phyloP scores from a whole-genome alignment of 2,329 filamentous ascomycete genomes.

The Fusarium mundagurra region DNA sequence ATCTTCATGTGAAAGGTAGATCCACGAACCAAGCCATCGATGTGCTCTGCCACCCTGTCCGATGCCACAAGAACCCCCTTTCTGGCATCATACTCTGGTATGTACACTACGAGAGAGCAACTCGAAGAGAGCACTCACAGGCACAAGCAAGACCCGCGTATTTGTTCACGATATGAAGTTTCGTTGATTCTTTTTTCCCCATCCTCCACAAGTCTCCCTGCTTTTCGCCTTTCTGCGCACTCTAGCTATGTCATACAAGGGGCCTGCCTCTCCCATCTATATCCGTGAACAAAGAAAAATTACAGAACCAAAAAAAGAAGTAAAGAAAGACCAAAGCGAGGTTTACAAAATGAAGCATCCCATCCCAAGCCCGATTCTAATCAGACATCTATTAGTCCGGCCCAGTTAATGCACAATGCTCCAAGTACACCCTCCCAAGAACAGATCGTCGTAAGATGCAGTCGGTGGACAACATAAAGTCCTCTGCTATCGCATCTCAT shows the following conservation, averaged over 20 bases:
- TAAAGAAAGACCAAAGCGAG: conserved; percentile 31
- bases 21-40: background rate
- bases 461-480: conserved; percentile 12
- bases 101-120: background rate
- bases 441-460: conserved; percentile 37
- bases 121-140: background rate
- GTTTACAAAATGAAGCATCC: conserved; percentile 38
- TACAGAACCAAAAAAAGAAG: conserved; percentile 27
- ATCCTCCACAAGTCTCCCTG: conserved; percentile 9
- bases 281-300: conserved; percentile 38
- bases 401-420: conserved; percentile 43
- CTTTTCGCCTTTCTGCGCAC: conserved; percentile 36
- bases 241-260: conserved; percentile 41
- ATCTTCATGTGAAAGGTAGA: background rate
- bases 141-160: background rate
- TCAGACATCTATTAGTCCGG: conserved; percentile 45
- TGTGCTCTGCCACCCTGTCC: background rate
- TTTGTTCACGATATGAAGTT: conserved; percentile 19
- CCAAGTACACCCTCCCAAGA: conserved; percentile 44
- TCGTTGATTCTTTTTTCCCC: conserved; percentile 12
- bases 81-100: background rate
- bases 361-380: conserved; percentile 42
- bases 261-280: conserved; percentile 34
- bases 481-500: conserved; percentile 26
- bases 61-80: background rate